Percentiles rank a stretch among this genome's conserved stretches.
Evolutionary conservation across 2,329 filamentous ascomycete species (phyloP).

Genomic region (Rhexocercosporidium sp.): DNA sequence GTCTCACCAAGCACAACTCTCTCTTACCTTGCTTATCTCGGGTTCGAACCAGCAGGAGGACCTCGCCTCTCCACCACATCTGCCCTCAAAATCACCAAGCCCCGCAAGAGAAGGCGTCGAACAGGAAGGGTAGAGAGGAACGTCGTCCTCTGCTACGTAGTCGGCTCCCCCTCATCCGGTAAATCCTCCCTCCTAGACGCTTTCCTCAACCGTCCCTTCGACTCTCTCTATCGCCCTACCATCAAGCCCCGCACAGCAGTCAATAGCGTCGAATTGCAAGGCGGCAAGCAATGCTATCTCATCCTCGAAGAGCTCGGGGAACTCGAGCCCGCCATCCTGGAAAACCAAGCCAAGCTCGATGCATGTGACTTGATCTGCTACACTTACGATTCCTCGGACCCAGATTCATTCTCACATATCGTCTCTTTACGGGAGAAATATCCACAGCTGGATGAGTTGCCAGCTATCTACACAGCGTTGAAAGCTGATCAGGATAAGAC

Average conservation of each 20-base stretch:
- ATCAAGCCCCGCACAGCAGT: slow-evolving; percentile 94
- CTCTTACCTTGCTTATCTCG: slow-evolving; percentile 94
- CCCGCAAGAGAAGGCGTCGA: slow-evolving; percentile 81
- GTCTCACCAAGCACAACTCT: slow-evolving; percentile 93
- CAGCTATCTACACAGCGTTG: slow-evolving; percentile 88
- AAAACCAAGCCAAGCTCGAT: slow-evolving; percentile 88
- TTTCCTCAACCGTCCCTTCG: slow-evolving; percentile 89
- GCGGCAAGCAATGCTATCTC: slow-evolving; percentile 95
- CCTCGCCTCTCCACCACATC: slow-evolving; percentile 78
- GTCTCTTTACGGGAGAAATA: slow-evolving; percentile 79
- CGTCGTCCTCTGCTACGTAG: slow-evolving; percentile 90
- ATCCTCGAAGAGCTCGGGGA: slow-evolving; percentile 96
- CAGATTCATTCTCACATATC: slow-evolving; percentile 93
- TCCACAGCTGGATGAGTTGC: slow-evolving; percentile 85
- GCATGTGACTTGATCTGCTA: slow-evolving; percentile 95
- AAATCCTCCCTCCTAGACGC: slow-evolving; percentile 92
- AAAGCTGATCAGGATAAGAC: slow-evolving; percentile 97
- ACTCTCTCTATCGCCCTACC: slow-evolving; percentile 83
- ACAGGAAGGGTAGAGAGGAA: slow-evolving; percentile 90
- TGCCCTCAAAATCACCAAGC: slow-evolving; percentile 90
- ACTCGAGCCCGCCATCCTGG: slow-evolving; percentile 90
- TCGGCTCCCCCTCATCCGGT: slow-evolving; percentile 84
- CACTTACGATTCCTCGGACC: slow-evolving; percentile 95
- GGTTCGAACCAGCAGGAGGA: slow-evolving; percentile 84
- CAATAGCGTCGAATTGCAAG: slow-evolving; percentile 94